phyloP scores from a whole-genome alignment of 2,329 filamentous ascomycete species.

The Didymella keratinophila region DNA sequence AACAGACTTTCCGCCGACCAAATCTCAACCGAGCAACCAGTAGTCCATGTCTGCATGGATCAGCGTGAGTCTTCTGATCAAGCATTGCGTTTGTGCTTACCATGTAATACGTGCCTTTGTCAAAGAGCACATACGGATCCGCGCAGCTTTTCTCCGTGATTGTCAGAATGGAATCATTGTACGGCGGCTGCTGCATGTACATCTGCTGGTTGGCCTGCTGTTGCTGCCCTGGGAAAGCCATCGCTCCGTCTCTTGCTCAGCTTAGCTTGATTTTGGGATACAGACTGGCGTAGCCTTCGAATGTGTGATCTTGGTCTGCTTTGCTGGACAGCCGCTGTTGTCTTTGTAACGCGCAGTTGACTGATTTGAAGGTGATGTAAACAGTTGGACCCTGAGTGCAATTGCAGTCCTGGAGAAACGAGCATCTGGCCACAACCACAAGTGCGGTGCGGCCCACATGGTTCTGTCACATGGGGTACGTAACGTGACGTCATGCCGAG shows the following conservation, averaged over 20 bases:
- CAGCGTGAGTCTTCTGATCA: not conserved
- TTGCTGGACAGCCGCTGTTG: not conserved
- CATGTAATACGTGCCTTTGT: constrained; percentile 56
- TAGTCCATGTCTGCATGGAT: constrained; percentile 51
- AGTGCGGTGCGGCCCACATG: constrained; percentile 14
- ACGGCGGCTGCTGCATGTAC: constrained; percentile 36
- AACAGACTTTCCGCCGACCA: constrained; percentile 54
- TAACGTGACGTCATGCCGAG: constrained; percentile 21
- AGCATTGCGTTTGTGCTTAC: constrained; percentile 23
- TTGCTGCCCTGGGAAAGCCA: constrained; percentile 25
- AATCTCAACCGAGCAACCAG: constrained; percentile 55
- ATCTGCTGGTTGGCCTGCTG: constrained; percentile 22
- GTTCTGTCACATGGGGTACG: constrained; percentile 19
- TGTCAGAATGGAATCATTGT: constrained; percentile 53
- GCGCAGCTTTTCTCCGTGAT: constrained; percentile 53
- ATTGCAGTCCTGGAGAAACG: not conserved
- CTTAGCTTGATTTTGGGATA: not conserved
- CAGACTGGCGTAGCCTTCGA: not conserved
- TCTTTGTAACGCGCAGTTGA: not conserved
- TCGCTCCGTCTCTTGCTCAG: constrained; percentile 8
- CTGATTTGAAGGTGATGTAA: not conserved
- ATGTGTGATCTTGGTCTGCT: not conserved
- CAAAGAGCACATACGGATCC: constrained; percentile 56
- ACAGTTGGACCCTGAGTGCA: not conserved
- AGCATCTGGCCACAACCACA: constrained; percentile 9